Evolutionary conservation across 495 filamentous ascomycete genomes (phyloP).

Genomic region (Daldinia concentrica): DNA sequence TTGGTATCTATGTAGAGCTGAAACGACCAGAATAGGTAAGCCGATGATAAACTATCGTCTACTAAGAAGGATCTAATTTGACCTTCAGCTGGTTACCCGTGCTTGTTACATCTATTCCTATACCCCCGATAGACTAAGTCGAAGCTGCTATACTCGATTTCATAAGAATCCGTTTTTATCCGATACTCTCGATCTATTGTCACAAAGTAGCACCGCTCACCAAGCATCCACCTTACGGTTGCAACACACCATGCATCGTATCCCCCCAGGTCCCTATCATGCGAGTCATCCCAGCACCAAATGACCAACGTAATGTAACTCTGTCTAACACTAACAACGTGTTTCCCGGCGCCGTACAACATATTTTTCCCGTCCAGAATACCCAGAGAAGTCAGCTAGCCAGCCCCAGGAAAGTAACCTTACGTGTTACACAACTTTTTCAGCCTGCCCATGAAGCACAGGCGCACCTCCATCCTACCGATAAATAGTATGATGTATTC

Average conservation of each 20-base stretch:
- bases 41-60: conserved; percentile 21
- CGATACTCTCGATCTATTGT: not conserved
- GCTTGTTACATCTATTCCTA: not conserved
- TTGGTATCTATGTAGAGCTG: conserved; percentile 20
- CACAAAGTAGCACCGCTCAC: not conserved
- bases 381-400: not conserved
- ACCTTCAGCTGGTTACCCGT: conserved; percentile 19
- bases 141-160: not conserved
- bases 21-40: conserved; percentile 32
- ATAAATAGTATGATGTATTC: not conserved
- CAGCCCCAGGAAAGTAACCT: not conserved
- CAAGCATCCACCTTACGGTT: not conserved
- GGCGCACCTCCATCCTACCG: not conserved
- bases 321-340: not conserved
- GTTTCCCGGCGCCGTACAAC: conserved; percentile 1
- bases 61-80: conserved; percentile 6
- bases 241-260: not conserved
- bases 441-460: not conserved
- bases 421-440: not conserved
- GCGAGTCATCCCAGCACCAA: not conserved
- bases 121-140: not conserved
- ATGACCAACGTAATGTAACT: not conserved
- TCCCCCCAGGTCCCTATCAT: not conserved
- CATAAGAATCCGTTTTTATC: not conserved
- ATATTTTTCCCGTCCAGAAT: not conserved